phyloP scores from a whole-genome alignment of 2,329 filamentous ascomycete genomes.

The Xylariaceae sp. region DNA sequence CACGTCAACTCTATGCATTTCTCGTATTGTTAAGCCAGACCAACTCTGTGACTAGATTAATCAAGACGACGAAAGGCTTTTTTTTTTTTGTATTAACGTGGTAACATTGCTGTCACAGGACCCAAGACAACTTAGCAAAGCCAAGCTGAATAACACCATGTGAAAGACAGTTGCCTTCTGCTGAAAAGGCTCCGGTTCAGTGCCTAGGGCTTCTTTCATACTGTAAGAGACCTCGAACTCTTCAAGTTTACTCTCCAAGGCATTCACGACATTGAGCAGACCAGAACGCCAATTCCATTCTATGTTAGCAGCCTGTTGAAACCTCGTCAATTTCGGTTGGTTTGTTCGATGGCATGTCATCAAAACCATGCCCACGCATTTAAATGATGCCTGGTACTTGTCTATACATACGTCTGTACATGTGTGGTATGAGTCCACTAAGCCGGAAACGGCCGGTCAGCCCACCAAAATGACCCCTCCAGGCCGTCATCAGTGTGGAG shows the following conservation, averaged over 20 bases:
- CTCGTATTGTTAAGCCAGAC: neutral
- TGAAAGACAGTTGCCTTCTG: neutral
- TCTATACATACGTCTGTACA: neutral
- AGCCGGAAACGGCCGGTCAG: neutral
- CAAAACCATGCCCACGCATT: too few relatives aligned
- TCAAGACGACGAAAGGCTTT: neutral
- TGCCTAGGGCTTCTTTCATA: too few relatives aligned
- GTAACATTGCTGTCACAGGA: neutral
- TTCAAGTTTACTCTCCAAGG: too few relatives aligned
- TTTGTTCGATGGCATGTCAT: neutral
- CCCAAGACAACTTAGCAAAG: neutral
- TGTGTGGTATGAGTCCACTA: neutral
- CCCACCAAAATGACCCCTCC: neutral
- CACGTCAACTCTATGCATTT: neutral
- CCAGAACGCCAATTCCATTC: neutral
- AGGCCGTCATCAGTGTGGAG: neutral
- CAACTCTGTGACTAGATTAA: neutral
- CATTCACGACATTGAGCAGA: neutral
- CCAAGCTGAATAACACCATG: neutral
- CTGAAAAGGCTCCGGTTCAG: neutral
- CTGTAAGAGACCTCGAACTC: too few relatives aligned
- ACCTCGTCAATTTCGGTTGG: neutral
- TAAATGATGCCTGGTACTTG: neutral
- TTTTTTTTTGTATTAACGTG: neutral
- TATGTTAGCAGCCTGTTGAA: neutral